Evolutionary conservation across 352 stramenopile genomes (phyloP), one percentile per base, ranked within the genome.

Genomic region (Pythium guiyangense): DNA sequence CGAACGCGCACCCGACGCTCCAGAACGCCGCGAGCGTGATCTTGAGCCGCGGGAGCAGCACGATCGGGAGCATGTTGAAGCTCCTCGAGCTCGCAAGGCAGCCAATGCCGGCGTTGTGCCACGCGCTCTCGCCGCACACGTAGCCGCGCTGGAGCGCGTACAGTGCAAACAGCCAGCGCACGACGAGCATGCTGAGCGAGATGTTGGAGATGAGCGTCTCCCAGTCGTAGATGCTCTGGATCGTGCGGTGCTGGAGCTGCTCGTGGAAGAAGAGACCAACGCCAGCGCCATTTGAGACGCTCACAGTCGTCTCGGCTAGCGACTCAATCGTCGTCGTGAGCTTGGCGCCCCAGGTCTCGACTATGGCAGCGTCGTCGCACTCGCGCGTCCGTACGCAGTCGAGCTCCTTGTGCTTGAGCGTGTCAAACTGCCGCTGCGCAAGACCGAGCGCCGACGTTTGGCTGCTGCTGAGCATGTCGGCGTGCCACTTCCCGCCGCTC

Each of bases 251-350:
- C 53, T 5, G 31, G 31, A 35, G 6, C 31, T 35, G 31, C 31
- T 66, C 64, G 34, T 72, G 73, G 0, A 72, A 42, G 43, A 82
- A 86, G n/a, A 86, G 67, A 0, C 73, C 71, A 29, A 63, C 55
- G 25, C 73, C 63, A 18, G 61, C 43, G 25, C 57, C 60, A n/a
- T 74, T 73, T 18, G 65, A 58, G 20, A 75, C 59, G n/a, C 78
- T 52, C 2, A 67, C 73, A 1, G 39, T 73, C 31, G 31, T 35
- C 31, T 35, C 31, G 2, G 31, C 31, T 35, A 4, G 6, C 31
- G 31, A 35, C 31, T 12, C 31, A 9, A 35, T 35, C 31, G 31
- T 35, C 6, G 31, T 35, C 31, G 31, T 35, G 50, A 77, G 63
- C 35, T 73, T 58, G 9, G 69, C 46, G 11, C 70, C 60, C 67